Conservation (phyloP, 129 eudicot genomes). For the Helichrysum umbraculigerum region DNA sequence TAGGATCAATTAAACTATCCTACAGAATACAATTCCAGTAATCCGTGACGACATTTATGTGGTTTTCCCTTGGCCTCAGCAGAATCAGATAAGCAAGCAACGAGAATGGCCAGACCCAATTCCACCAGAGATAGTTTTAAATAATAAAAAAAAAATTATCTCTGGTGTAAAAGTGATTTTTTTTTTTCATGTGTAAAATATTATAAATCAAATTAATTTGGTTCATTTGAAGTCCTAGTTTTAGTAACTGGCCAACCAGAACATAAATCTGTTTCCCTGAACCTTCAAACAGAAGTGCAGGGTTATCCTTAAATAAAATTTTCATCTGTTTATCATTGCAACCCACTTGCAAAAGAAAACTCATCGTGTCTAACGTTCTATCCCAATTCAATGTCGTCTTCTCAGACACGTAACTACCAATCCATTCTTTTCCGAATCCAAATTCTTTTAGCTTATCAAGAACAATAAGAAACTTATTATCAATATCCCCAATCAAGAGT, state of each 20-base stretch:
- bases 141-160: too few species aligned
- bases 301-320: constrained; percentile 40
- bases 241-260: constrained; percentile 55
- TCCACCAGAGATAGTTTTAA: too few species aligned
- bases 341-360: constrained; percentile 61
- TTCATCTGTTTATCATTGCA: constrained; percentile 44
- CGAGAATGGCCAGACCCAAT: too few species aligned
- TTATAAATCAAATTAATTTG: too few species aligned
- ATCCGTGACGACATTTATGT: too few species aligned
- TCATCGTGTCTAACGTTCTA: constrained; percentile 50
- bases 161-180: too few species aligned
- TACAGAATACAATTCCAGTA: too few species aligned
- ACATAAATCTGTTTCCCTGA: constrained; percentile 57
- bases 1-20: too few species aligned
- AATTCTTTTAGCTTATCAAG: constrained; percentile 45
- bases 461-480: constrained; percentile 44
- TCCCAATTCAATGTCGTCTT: constrained; percentile 50
- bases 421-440: constrained; percentile 63
- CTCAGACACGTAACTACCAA: constrained; percentile 47
- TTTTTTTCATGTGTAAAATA: too few species aligned
- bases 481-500: constrained; percentile 48
- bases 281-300: constrained; percentile 55
- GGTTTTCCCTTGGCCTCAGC: too few species aligned
- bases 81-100: too few species aligned
- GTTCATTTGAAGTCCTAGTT: constrained; percentile 58